Base-by-base conservation (phyloP, 1,284 basidiomycete species). In the Hemileia vastatrix region DNA sequence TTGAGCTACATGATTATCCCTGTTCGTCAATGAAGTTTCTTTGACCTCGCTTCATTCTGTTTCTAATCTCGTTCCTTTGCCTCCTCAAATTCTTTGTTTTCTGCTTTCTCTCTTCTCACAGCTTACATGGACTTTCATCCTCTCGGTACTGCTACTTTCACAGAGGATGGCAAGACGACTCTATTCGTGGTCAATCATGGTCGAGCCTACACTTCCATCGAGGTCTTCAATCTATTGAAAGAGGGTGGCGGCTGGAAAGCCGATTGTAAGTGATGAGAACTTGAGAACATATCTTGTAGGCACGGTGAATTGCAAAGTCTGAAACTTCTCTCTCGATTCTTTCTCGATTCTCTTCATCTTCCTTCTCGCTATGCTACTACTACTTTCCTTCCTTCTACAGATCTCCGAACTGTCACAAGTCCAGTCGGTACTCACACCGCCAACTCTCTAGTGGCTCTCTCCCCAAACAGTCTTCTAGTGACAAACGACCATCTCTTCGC, bases 171-270 rank as follows among this genome's bases (percentile, higher is more conserved):
- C n/a, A n/a, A n/a, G n/a, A n/a, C n/a, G n/a, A n/a, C n/a, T 66
- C 77, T 86, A 52, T 84, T 84, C 70, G 77, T 83, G 44, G 77
- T 85, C 65, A 86, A 86, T 74, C 85, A 86, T 70, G 83, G 82
- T 1, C 80, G 82, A 19, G 67, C 77, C 27, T 73, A 77, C 24
- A 82, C 83, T 9, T 80, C 81, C 54, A 81, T 86, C 54, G 85
- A 86, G 72, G 83, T 86, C 56, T 86, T 86, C 68, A 64, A 74
- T 1, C 67, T 86, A 45, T 71, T 0, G n/a, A n/a, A n/a, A n/a
- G n/a, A n/a, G n/a, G n/a, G n/a, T n/a, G n/a, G n/a, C n/a, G 27
- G 27, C 27, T 27, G 27, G 27, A 27, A 27, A 27, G 27, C 27
- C 27, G 27, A 27, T 27, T 27, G 27, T 27, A 27, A 27, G 27